These are phyloP conservation scores for Batkoa obscura DNA, from an alignment of 371 early-diverging fungal genomes.

Conservation along the genomic window DNA sequence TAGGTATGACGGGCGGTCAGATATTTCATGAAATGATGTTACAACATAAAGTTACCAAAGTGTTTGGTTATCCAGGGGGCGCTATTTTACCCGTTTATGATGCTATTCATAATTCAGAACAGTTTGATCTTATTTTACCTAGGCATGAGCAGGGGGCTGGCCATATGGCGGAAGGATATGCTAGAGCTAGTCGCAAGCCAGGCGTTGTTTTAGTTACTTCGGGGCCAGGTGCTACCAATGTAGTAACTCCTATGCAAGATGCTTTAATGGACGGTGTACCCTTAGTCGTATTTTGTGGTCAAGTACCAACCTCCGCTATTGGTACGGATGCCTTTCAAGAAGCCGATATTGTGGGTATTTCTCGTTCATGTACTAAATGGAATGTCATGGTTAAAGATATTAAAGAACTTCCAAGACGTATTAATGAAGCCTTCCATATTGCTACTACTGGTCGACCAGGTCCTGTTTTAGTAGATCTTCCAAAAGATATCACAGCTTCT, in stretches of 20 bases:
- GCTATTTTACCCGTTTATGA: slow-evolving; percentile 94
- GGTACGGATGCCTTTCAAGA: slow-evolving; percentile 97
- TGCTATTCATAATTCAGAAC: slow-evolving; percentile 85
- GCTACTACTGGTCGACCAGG: slow-evolving; percentile 93
- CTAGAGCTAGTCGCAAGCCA: slow-evolving; percentile 81
- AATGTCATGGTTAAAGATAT: slow-evolving; percentile 95
- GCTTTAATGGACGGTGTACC: slow-evolving; percentile 89
- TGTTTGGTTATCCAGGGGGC: slow-evolving; percentile 95
- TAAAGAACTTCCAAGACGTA: slow-evolving; percentile 82
- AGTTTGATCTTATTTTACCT: slow-evolving; percentile 87
- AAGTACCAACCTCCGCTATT: slow-evolving; percentile 79
- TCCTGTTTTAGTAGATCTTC: slow-evolving; percentile 91
- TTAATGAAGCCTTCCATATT: slow-evolving; percentile 92
- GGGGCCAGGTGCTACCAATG: slow-evolving; percentile 97
- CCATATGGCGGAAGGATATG: slow-evolving; percentile 96
- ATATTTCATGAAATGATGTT: slow-evolving; percentile 98
- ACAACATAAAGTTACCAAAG: slow-evolving; percentile 70
- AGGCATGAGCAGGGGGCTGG: slow-evolving; percentile 96
- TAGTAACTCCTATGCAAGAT: slow-evolving; percentile 93
- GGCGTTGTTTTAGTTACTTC: slow-evolving; percentile 91
- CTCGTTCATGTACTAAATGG: slow-evolving; percentile 87
- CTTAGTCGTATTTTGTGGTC: slow-evolving; percentile 86
- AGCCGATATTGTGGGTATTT: slow-evolving; percentile 89
- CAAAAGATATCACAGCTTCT: slow-evolving; percentile 91
- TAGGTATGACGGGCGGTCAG: slow-evolving; percentile 93